Evolutionary conservation across 2,329 filamentous ascomycete species (phyloP).

Genomic region (Cryphonectria parasitica): DNA sequence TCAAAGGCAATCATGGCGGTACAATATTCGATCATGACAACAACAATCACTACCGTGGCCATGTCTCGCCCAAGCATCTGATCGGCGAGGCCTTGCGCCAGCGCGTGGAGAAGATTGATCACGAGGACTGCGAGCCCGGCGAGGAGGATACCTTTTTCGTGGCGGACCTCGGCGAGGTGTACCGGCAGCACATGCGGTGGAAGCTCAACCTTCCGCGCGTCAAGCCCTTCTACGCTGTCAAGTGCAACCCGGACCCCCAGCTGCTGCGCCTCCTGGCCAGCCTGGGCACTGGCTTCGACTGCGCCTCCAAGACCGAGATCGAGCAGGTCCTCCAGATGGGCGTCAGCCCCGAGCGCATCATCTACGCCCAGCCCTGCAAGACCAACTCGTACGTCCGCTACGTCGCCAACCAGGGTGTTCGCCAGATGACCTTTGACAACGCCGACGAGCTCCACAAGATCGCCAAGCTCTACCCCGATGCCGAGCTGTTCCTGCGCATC

Average conservation of each 20-base stretch:
- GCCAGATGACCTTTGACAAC: conserved; percentile 99
- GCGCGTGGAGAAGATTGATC: conserved; percentile 81
- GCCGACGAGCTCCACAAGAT: conserved; percentile 98
- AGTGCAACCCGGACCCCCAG: conserved; percentile 94
- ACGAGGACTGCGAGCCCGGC: conserved; percentile 84
- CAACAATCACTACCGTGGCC: conserved; percentile 43
- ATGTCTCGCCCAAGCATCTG: conserved; percentile 70
- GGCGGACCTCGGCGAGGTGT: conserved; percentile 96
- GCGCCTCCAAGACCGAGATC: conserved; percentile 96
- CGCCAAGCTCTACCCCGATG: conserved; percentile 85
- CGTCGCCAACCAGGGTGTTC: conserved; percentile 81
- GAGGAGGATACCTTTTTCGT: conserved; percentile 99
- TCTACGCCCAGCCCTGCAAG: conserved; percentile 99
- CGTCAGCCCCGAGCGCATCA: conserved; percentile 86
- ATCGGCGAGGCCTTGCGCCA: conserved; percentile 86
- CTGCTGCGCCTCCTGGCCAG: conserved; percentile 85
- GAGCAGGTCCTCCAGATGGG: conserved; percentile 86
- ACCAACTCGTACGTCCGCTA: conserved; percentile 97
- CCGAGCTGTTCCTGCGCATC: conserved; percentile 92
- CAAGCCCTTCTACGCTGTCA: conserved; percentile 98
- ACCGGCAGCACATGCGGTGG: conserved; percentile 98
- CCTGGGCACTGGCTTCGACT: conserved; percentile 95
- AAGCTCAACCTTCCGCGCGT: conserved; percentile 91
- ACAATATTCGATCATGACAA: conserved; percentile 42
- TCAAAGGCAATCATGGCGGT: conserved; percentile 35